phyloP scores from a whole-genome alignment of 2,329 filamentous ascomycete genomes.

The Fusarium sulawesiense region DNA sequence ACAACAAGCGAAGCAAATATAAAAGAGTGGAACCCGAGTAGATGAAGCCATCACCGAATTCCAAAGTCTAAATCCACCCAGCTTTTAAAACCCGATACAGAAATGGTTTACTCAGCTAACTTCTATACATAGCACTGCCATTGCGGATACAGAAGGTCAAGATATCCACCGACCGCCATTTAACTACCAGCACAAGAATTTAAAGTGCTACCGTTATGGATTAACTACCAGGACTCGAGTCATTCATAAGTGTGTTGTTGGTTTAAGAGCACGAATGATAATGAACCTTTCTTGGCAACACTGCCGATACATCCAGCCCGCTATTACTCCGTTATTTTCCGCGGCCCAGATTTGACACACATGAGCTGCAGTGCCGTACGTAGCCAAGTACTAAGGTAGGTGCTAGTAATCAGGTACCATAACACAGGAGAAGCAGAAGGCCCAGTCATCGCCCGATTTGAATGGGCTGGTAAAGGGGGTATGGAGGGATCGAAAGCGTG shows the following conservation, averaged over 20 bases:
- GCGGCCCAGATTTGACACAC: constrained; percentile 5
- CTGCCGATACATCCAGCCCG: constrained; percentile 17
- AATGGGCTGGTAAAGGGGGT: background rate
- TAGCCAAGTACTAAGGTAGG: too few species aligned
- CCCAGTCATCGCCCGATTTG: constrained; percentile 3
- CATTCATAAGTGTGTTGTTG: background rate
- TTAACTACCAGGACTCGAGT: constrained; percentile 7
- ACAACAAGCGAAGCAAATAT: background rate
- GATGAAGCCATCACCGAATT: constrained; percentile 24
- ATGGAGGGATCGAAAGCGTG: constrained; percentile 20
- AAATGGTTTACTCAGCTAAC: background rate
- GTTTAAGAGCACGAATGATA: background rate
- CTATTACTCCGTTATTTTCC: constrained; percentile 16
- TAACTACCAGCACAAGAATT: background rate
- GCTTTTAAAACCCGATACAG: background rate
- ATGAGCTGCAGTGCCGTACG: background rate
- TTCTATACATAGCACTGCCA: background rate
- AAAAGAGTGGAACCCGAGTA: background rate
- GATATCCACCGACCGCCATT: background rate
- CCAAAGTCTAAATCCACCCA: constrained; percentile 18
- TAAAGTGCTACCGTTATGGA: background rate
- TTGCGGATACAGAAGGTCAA: background rate
- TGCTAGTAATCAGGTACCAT: background rate
- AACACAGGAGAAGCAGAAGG: background rate
- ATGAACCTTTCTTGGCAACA: constrained; percentile 1